phyloP scores from a whole-genome alignment of 2,329 filamentous ascomycete genomes.

The Sporothrix euskadiensis region DNA sequence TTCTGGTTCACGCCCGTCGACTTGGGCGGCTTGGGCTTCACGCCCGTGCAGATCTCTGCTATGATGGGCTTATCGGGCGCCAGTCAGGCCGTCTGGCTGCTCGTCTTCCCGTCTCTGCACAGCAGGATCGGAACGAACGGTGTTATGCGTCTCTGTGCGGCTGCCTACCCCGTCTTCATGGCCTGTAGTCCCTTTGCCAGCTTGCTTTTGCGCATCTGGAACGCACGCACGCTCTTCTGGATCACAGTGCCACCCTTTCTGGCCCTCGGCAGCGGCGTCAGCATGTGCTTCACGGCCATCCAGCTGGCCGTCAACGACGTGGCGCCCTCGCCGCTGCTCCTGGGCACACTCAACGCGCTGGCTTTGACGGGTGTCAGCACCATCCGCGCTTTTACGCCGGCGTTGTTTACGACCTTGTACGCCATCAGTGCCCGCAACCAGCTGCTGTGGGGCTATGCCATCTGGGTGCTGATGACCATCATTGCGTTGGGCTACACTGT shows the following conservation, averaged over 20 bases:
- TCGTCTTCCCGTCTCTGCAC: constrained; percentile 70
- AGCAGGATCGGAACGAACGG: constrained; percentile 64
- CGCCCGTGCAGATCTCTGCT: constrained; percentile 62
- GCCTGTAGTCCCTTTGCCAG: constrained; percentile 55
- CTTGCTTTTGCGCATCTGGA: constrained; percentile 51
- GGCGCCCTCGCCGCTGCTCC: constrained; percentile 60
- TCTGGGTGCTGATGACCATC: constrained; percentile 60
- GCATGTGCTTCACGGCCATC: constrained; percentile 69
- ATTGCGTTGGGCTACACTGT: constrained; percentile 41
- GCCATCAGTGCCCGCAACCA: constrained; percentile 65
- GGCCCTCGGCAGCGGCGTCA: constrained; percentile 61
- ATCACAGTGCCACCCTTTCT: constrained; percentile 47
- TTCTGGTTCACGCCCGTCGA: constrained; percentile 64
- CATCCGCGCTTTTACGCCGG: constrained; percentile 66
- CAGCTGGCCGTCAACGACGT: constrained; percentile 77
- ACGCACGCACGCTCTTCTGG: constrained; percentile 56
- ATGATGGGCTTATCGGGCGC: constrained; percentile 65
- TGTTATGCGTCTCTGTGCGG: constrained; percentile 60
- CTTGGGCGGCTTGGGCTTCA: constrained; percentile 67
- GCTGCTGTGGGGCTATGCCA: constrained; percentile 63
- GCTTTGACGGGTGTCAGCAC: constrained; percentile 62
- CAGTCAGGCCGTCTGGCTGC: constrained; percentile 69
- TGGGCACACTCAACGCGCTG: constrained; percentile 72
- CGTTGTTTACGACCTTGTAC: constrained; percentile 65
- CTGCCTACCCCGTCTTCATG: constrained; percentile 66